Evolutionary conservation across 2,329 filamentous ascomycete genomes (phyloP).

Genomic region (Lachnellula hyalina): DNA sequence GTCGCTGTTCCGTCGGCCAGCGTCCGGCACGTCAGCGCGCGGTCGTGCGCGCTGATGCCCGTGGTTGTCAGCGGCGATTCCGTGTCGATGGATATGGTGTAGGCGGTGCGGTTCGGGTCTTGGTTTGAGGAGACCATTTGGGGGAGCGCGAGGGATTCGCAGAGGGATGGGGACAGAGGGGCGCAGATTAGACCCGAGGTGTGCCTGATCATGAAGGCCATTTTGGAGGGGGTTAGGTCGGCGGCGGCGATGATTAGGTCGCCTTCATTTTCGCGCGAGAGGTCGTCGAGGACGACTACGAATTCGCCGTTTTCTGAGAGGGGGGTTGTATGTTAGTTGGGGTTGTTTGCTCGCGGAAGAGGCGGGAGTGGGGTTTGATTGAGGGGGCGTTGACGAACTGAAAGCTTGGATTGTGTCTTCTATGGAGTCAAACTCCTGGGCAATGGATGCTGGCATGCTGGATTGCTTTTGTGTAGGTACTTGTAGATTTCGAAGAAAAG

Average conservation of each 20-base stretch:
- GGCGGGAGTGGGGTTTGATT: neutral
- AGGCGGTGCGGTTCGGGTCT: conserved; percentile 87
- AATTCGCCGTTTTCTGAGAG: conserved; percentile 72
- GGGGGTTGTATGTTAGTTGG: conserved; percentile 8
- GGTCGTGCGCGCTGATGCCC: conserved; percentile 85
- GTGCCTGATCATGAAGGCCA: conserved; percentile 93
- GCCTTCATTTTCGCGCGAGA: conserved; percentile 93
- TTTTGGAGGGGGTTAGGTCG: conserved; percentile 78
- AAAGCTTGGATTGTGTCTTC: conserved; percentile 60
- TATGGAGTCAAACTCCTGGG: conserved; percentile 55
- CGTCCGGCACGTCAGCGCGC: conserved; percentile 71
- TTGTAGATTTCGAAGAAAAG: no score
- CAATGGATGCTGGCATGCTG: conserved; percentile 28
- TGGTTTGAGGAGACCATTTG: conserved; percentile 76
- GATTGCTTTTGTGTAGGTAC: neutral
- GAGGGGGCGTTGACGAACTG: conserved; percentile 41
- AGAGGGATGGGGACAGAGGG: conserved; percentile 66
- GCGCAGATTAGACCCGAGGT: conserved; percentile 89
- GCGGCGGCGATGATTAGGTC: conserved; percentile 93
- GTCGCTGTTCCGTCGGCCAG: no score
- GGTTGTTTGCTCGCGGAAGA: neutral
- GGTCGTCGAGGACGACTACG: conserved; percentile 90
- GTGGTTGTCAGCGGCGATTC: conserved; percentile 69
- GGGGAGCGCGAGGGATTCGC: conserved; percentile 68
- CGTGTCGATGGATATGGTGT: conserved; percentile 85